Base-by-base conservation (phyloP, 441 rosid species). In the Erysimum cheiri region DNA sequence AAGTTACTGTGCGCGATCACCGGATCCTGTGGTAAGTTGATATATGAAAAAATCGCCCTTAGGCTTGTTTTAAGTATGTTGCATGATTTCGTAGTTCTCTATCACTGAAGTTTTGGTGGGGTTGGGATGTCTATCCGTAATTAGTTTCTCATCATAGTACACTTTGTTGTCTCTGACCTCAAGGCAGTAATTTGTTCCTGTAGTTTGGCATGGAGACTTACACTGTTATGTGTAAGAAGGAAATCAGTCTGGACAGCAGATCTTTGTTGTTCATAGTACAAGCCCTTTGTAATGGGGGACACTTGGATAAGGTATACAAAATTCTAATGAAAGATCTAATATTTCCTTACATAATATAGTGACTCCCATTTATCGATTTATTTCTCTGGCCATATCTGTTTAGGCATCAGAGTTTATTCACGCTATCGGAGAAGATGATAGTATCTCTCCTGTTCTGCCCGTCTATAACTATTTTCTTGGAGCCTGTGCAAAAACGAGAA, bases 201-300 rank as follows among this genome's bases (percentile, higher is more conserved):
- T 85, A 93, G 98, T 92, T 94, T 86, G 96, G 81, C 72, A 76
- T 94, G 91, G 97, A 92, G 80, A 92, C 92, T 57, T 92, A 92
- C 89, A 82, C 73, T 71, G 58, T 81, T 44, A 84, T 88, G 86
- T 81, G 82, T 82, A 89, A 86, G 72, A 92, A 79, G 60, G 77
- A 81, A 64, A 80, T 90, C 29, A 54, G 67, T 64, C 74, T 82
- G 55, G 82, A 80, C 63, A 60, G 78, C 76, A 79, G 31, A 53
- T 85, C 84, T 58, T 82, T 78, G 80, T 49, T 86, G 43, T 84
- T 86, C 76, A 87, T 85, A 79, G 73, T 85, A 60, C 85, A 44
- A 80, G 81, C 98, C 28, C 92, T 94, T 62, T 91, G 98, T 83
- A 81, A 78, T 49, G 96, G 90, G 32, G 96, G 97, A 58, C 78